Base-by-base conservation (phyloP, 1,284 basidiomycete species). In the Cystobasidium slooffiae region DNA sequence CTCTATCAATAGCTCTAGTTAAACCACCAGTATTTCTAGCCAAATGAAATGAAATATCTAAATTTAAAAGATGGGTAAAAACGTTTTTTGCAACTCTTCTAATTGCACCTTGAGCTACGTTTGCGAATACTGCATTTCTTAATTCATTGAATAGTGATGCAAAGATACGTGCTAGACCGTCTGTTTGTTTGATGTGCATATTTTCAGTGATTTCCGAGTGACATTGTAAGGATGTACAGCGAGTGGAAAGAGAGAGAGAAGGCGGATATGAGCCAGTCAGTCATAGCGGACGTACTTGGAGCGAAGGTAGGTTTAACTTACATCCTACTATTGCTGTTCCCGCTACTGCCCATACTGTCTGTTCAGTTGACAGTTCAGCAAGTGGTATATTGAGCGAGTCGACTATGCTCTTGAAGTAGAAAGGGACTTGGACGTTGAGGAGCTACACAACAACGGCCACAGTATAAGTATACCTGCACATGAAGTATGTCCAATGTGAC, bases 351-450 rank as follows among this genome's bases (percentile, higher is more conserved):
- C 94, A 97, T 3, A 93, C 92, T 24, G 79, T 79, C 51, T 77
- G 72, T 14, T 74, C 63, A 0, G 94, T 93, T 5, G 91, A 89
- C 0, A 87, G 85, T 9, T 90, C 86, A 0, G 90, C 87, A 69
- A 97, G 86, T 62, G 92, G 89, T 31, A 98, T 85, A 80, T 97
- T 97, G 76, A 99, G 85, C 0, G 89, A 83, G 81, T 99, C 96
- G 74, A 99, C 89, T 62, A 99, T 89, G 51, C 87, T 82, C 82
- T 98, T 99, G 88, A 99, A 99, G 77, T 98, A 86, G 78, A 94
- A 88, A 0, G 97, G 96, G 6, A 99, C 95, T 86, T 98, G 96
- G 0, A 99, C 96, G 81, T 98, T 99, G 74, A 98, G 84, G 39
- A 97, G 84, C 90, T 91, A 75, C 56, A 8, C 2, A 43, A 56